These are phyloP conservation scores for Alternaria infectoria DNA, from an alignment of 2,329 filamentous ascomycete species.

Conservation along the genomic window DNA sequence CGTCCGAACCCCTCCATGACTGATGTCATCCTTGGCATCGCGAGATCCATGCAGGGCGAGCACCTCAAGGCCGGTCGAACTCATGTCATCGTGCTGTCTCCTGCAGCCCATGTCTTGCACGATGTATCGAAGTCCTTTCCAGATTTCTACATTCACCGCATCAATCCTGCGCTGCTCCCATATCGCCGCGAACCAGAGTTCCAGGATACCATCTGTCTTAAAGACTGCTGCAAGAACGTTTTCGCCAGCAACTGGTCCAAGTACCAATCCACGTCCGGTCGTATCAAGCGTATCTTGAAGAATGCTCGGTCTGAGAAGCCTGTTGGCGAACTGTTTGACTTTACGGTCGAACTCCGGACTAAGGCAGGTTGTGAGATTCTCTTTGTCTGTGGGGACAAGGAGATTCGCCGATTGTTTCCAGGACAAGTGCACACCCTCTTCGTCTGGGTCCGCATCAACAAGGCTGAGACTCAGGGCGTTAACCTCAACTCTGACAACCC, in stretches of 20 bases:
- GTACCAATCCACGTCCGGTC: slow-evolving; percentile 28
- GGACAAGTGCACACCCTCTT: slow-evolving; percentile 38
- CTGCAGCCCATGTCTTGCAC: slow-evolving; percentile 28
- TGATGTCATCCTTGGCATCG: slow-evolving; percentile 33
- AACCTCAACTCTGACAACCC: slow-evolving; percentile 27
- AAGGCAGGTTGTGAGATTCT: slow-evolving; percentile 36
- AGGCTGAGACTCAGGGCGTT: slow-evolving; percentile 19
- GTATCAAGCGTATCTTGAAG: slow-evolving; percentile 34
- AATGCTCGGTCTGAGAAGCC: slow-evolving; percentile 33
- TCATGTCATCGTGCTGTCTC: slow-evolving; percentile 39
- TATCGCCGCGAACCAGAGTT: slow-evolving; percentile 18
- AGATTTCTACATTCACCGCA: slow-evolving; percentile 31
- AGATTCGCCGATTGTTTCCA: slow-evolving; percentile 27
- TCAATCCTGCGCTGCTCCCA: slow-evolving; percentile 36
- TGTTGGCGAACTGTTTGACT: slow-evolving; percentile 25
- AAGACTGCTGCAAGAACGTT: slow-evolving; percentile 34
- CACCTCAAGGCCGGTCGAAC: slow-evolving; percentile 22
- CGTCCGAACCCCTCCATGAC: slow-evolving; percentile 39
- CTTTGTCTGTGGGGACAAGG: slow-evolving; percentile 19
- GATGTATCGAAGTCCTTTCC: slow-evolving; percentile 29
- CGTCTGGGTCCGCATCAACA: slow-evolving; percentile 24
- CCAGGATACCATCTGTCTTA: slow-evolving; percentile 19
- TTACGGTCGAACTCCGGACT: slow-evolving; percentile 30
- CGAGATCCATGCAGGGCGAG: slow-evolving; percentile 24
- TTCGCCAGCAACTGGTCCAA: slow-evolving; percentile 33